Conservation (phyloP, 2,329 filamentous ascomycete genomes). For the Colletotrichum sp. region DNA sequence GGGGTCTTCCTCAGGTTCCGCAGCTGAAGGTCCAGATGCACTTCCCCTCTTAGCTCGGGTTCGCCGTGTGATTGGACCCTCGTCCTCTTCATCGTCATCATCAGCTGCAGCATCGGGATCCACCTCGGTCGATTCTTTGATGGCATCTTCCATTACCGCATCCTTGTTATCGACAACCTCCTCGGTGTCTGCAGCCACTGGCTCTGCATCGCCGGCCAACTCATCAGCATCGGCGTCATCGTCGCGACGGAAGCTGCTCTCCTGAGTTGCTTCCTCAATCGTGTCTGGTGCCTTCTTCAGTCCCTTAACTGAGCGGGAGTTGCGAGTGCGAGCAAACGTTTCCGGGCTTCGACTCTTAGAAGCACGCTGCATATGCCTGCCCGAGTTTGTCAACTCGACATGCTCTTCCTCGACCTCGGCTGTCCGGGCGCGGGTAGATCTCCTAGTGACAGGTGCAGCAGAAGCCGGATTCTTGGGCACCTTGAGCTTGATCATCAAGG, state of each 20-base stretch:
- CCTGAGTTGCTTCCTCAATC: constrained; percentile 59
- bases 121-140: constrained; percentile 30
- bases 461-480: constrained; percentile 32
- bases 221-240: constrained; percentile 42
- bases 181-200: constrained; percentile 28
- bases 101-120: constrained; percentile 31
- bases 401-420: constrained; percentile 61
- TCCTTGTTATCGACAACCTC: constrained; percentile 21
- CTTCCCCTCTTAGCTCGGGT: constrained; percentile 43
- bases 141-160: constrained; percentile 26
- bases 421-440: constrained; percentile 57
- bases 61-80: constrained; percentile 51
- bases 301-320: constrained; percentile 56
- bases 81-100: constrained; percentile 54
- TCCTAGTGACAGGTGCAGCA: constrained; percentile 39
- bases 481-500: constrained; percentile 49
- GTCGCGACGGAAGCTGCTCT: constrained; percentile 46
- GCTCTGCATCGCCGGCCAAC: constrained; percentile 35
- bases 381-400: constrained; percentile 64
- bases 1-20: constrained; percentile 30
- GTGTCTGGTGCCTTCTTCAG: constrained; percentile 53
- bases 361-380: constrained; percentile 57
- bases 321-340: constrained; percentile 45
- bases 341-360: constrained; percentile 64
- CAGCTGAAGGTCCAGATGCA: constrained; percentile 28